Base-by-base conservation (phyloP, 768 basidiomycete genomes). In the Kwoniella sp. region DNA sequence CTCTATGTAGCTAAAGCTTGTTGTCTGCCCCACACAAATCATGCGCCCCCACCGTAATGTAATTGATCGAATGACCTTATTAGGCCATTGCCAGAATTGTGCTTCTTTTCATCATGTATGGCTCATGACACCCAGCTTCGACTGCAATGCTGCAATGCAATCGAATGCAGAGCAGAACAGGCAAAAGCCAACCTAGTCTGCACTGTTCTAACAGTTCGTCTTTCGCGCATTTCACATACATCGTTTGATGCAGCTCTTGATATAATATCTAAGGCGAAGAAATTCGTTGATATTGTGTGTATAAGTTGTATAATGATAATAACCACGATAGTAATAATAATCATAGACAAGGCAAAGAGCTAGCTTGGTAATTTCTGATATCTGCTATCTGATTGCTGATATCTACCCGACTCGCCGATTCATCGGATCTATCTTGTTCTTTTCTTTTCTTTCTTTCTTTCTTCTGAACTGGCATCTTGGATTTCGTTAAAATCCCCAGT, bases 211-310 rank as follows among this genome's bases (percentile, higher is more conserved):
- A n/a, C n/a, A n/a, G n/a, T n/a, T n/a, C n/a, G n/a, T n/a, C 5
- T 37, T 45, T 9, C 41, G 41, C 41, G 9, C 41, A 45, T 11
- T 45, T 45, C 41, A 45, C 41, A 11, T 45, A 45, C 41, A 45
- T 45, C 41, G 41, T 45, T 20, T 9, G 41, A 45, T 45, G 41
- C 41, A 45, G 41, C 41, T 45, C 41, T 45, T 45, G 41, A 45
- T 45, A 45, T 8, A n/a, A n/a, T n/a, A n/a, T n/a, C n/a, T n/a
- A n/a, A n/a, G n/a, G n/a, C n/a, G n/a, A n/a, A n/a, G n/a, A n/a
- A n/a, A n/a, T n/a, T n/a, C n/a, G n/a, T n/a, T n/a, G n/a, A n/a
- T n/a, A n/a, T n/a, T n/a, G n/a, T n/a, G n/a, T 45, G 41, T 45
- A 45, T 45, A 20, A 45, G 20, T 45, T 45, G 41, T 45, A 45